Evolutionary conservation across 768 basidiomycete genomes (phyloP).

Genomic region (Mycena albidolilacea): DNA sequence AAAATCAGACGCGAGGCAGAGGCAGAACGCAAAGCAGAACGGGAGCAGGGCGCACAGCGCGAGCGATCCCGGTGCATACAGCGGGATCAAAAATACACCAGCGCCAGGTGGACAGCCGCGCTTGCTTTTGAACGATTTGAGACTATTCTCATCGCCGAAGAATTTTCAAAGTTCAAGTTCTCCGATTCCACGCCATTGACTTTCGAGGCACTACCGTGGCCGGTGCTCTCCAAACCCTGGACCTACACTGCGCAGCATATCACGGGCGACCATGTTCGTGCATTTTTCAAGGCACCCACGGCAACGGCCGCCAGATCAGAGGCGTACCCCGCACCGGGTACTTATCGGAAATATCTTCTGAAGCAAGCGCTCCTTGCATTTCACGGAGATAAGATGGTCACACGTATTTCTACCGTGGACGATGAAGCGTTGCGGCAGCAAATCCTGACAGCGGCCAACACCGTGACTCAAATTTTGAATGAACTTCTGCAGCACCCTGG

Average conservation of each 20-base stretch:
- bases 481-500: not conserved
- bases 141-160: slow-evolving; percentile 5
- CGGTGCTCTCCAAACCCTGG: not conserved
- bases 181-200: slow-evolving; percentile 13
- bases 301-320: not conserved
- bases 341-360: slow-evolving; percentile 5
- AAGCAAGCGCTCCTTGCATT: slow-evolving; percentile 19
- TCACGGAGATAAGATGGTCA: not conserved
- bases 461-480: slow-evolving; percentile 18
- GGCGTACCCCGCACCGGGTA: not conserved
- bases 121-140: not conserved
- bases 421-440: slow-evolving; percentile 1
- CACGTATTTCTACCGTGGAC: slow-evolving; percentile 3
- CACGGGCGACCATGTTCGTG: not conserved
- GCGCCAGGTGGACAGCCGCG: not conserved
- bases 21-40: not conserved
- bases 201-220: not conserved
- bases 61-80: slow-evolving; percentile 11
- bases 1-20: not conserved
- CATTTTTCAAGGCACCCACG: not conserved
- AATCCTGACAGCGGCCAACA: slow-evolving; percentile 1
- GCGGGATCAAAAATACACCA: slow-evolving; percentile 11
- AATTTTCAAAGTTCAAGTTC: slow-evolving; percentile 14
- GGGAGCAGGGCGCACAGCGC: not conserved
- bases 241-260: not conserved